Conservation (phyloP, 2,329 filamentous ascomycete genomes). For the Paraphoma sp. region DNA sequence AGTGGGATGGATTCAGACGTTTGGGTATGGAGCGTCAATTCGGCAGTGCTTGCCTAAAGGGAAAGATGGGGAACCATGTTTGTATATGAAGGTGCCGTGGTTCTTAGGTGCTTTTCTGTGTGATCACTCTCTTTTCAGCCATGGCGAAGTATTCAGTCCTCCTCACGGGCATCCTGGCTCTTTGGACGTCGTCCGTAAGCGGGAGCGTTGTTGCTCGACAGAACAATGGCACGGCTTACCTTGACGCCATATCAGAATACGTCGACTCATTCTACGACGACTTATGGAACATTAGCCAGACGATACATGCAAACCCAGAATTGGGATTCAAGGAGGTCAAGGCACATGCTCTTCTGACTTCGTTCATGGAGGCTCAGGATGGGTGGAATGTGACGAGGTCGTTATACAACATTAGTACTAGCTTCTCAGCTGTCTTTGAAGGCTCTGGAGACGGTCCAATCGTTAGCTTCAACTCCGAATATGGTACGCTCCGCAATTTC, state of each 20-base stretch:
- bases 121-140: not conserved
- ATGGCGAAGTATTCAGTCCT: not conserved
- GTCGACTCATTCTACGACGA: slow-evolving; percentile 17
- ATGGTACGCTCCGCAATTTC: slow-evolving; percentile 1
- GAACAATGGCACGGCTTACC: slow-evolving; percentile 10
- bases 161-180: not conserved
- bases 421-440: slow-evolving; percentile 41
- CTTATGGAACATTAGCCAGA: slow-evolving; percentile 57
- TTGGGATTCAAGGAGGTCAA: slow-evolving; percentile 57
- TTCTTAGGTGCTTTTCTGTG: not conserved
- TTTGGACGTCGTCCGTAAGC: not conserved
- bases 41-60: not conserved
- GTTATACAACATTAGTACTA: slow-evolving; percentile 44
- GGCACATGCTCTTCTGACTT: slow-evolving; percentile 59
- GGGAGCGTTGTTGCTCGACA: slow-evolving; percentile 6
- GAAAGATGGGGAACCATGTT: not conserved
- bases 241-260: slow-evolving; percentile 18
- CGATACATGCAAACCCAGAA: slow-evolving; percentile 61
- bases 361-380: slow-evolving; percentile 52
- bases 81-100: not conserved
- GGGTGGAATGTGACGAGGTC: slow-evolving; percentile 37
- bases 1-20: not conserved
- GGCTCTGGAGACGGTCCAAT: slow-evolving; percentile 45
- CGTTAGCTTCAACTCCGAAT: slow-evolving; percentile 53
- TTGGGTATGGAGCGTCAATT: not conserved